These are phyloP conservation scores for Gnaphalium uliginosum DNA, from an alignment of 129 eudicot species.

Conservation along the genomic window DNA sequence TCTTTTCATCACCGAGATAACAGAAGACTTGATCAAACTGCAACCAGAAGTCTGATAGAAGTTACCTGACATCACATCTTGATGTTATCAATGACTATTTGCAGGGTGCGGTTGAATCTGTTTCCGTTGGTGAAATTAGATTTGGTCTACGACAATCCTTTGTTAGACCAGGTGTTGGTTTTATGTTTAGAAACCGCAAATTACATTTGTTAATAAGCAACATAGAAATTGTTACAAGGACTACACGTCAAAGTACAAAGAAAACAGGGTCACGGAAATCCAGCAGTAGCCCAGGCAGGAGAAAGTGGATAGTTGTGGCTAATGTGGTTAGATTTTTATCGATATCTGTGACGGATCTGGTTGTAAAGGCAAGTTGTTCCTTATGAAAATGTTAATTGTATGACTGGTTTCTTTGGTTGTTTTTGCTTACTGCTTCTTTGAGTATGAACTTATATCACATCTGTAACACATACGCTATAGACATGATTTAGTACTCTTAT, in stretches of 20 bases:
- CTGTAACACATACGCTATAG: background rate
- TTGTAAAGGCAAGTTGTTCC: conserved; percentile 63
- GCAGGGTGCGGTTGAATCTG: conserved; percentile 90
- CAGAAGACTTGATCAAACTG: background rate
- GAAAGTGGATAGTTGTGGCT: conserved; percentile 92
- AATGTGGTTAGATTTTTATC: conserved; percentile 88
- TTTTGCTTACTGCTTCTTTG: conserved; percentile 14
- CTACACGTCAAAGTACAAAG: conserved; percentile 52
- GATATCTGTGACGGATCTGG: conserved; percentile 74
- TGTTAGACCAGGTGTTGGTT: conserved; percentile 81
- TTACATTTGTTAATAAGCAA: conserved; percentile 73
- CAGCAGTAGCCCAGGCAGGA: conserved; percentile 71
- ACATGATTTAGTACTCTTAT: too few species aligned
- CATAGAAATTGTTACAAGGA: conserved; percentile 76
- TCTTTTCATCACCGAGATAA: background rate
- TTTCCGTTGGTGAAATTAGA: conserved; percentile 91
- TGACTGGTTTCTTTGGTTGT: background rate
- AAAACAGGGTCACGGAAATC: conserved; percentile 55
- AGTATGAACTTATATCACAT: conserved; percentile 16
- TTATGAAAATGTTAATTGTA: background rate
- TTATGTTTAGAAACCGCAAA: conserved; percentile 87
- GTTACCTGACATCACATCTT: conserved; percentile 5
- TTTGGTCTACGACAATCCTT: conserved; percentile 89
- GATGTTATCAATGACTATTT: conserved; percentile 29
- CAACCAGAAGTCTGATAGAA: too few species aligned